Evolutionary conservation across 345 rosid genomes (phyloP).

Genomic region (Eucalyptus dawsonii): DNA sequence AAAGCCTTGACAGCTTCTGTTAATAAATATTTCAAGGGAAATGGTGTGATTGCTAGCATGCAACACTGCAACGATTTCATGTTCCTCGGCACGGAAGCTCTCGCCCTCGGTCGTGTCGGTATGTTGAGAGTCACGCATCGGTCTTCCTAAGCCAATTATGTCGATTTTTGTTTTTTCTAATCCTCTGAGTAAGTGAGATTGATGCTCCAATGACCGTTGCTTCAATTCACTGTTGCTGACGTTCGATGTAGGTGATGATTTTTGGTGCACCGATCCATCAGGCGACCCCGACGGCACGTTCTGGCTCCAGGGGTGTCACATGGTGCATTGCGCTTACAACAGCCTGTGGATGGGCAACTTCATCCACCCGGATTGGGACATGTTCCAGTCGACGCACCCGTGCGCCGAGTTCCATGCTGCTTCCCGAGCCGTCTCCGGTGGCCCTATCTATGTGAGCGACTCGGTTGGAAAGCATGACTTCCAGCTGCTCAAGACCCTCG

Average conservation of each 20-base stretch:
- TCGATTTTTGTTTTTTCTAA: background rate
- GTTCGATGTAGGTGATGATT: constrained; percentile 68
- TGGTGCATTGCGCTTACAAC: constrained; percentile 98
- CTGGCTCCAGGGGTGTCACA: constrained; percentile 99
- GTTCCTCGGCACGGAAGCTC: constrained; percentile 93
- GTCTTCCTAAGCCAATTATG: background rate
- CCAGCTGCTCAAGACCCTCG: constrained; percentile 50
- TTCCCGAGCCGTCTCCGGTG: constrained; percentile 89
- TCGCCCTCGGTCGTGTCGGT: constrained; percentile 95
- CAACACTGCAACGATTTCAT: constrained; percentile 97
- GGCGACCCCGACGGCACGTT: constrained; percentile 90
- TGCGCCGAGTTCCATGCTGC: constrained; percentile 97
- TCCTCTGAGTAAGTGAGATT: background rate
- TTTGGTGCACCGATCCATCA: constrained; percentile 97
- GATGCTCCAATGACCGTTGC: background rate
- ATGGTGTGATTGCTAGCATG: constrained; percentile 97
- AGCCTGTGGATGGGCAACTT: constrained; percentile 99
- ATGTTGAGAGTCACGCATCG: background rate
- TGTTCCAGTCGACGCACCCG: constrained; percentile 97
- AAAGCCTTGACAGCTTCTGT: constrained; percentile 71
- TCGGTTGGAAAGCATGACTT: constrained; percentile 78
- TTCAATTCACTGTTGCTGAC: background rate
- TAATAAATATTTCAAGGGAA: constrained; percentile 75
- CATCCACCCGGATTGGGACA: constrained; percentile 99
- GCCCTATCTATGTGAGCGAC: constrained; percentile 85